phyloP scores from a whole-genome alignment of 2,329 filamentous ascomycete genomes.

The Corinectria fuckeliana region DNA sequence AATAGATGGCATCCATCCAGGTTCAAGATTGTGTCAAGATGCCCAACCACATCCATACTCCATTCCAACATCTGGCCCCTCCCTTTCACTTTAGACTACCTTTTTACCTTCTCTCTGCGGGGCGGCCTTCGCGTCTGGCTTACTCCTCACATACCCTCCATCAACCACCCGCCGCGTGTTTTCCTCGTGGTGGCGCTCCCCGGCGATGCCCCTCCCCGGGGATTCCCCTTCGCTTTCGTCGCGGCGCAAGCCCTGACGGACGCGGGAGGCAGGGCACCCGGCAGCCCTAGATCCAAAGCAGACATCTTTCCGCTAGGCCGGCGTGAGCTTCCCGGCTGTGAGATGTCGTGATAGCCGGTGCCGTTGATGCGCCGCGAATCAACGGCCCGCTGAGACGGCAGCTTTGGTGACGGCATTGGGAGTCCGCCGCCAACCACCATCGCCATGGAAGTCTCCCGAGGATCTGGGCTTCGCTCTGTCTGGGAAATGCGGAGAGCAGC shows the following conservation, averaged over 20 bases:
- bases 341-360: slow-evolving; percentile 38
- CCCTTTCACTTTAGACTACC: slow-evolving; percentile 12
- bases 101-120: slow-evolving; percentile 1
- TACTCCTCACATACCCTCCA: slow-evolving; percentile 22
- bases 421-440: not conserved
- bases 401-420: not conserved
- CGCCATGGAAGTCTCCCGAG: not conserved
- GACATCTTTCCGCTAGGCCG: slow-evolving; percentile 35
- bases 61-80: not conserved
- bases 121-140: slow-evolving; percentile 4
- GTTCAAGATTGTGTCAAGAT: slow-evolving; percentile 15
- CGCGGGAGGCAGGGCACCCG: slow-evolving; percentile 6
- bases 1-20: slow-evolving; percentile 15
- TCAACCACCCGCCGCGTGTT: slow-evolving; percentile 24
- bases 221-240: too few relatives aligned
- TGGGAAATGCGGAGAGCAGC: not conserved
- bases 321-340: slow-evolving; percentile 32
- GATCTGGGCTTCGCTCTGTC: not conserved
- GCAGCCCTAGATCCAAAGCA: slow-evolving; percentile 31
- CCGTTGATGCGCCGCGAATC: slow-evolving; percentile 28
- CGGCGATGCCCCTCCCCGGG: slow-evolving; percentile 8
- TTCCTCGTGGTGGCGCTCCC: slow-evolving; percentile 40
- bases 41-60: slow-evolving; percentile 13
- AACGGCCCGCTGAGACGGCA: not conserved
- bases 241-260: not conserved